Percentiles rank a stretch among this genome's conserved stretches.
Evolutionary conservation across 2,329 filamentous ascomycete species (phyloP).

Genomic region (Fusarium camptoceras): DNA sequence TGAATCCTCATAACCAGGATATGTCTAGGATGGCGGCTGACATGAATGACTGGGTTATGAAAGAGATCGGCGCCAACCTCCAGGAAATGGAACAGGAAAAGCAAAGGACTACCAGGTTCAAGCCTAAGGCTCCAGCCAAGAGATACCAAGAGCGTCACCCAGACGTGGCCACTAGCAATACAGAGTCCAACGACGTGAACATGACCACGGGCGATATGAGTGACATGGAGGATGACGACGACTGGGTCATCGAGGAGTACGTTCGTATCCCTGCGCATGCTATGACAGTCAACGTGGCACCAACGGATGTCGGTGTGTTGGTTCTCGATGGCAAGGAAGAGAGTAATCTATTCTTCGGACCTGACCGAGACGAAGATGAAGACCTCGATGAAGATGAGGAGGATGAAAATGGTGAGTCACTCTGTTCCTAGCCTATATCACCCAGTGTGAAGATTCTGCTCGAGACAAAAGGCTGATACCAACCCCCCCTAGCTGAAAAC

Average conservation of each 20-base stretch:
- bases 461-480: constrained; percentile 30
- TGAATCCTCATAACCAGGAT: constrained; percentile 54
- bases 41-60: constrained; percentile 70
- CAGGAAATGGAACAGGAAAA: constrained; percentile 59
- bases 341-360: constrained; percentile 69
- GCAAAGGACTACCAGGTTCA: constrained; percentile 58
- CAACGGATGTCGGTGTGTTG: constrained; percentile 66
- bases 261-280: constrained; percentile 68
- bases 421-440: neutral
- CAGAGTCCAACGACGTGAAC: constrained; percentile 46
- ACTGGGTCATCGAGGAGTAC: constrained; percentile 75
- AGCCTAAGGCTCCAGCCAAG: constrained; percentile 66
- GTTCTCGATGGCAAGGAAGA: constrained; percentile 70
- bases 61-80: constrained; percentile 67
- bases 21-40: constrained; percentile 64
- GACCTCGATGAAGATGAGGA: constrained; percentile 69
- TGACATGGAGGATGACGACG: constrained; percentile 61
- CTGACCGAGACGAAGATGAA: constrained; percentile 72
- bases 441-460: constrained; percentile 4
- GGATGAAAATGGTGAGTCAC: constrained; percentile 70
- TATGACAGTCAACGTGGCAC: constrained; percentile 59
- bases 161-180: constrained; percentile 42
- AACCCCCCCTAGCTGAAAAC: constrained; percentile 69
- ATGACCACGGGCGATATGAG: constrained; percentile 55
- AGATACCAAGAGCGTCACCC: constrained; percentile 69